Conservation (phyloP, 441 rosid species). For the Dalechampia spathulata region DNA sequence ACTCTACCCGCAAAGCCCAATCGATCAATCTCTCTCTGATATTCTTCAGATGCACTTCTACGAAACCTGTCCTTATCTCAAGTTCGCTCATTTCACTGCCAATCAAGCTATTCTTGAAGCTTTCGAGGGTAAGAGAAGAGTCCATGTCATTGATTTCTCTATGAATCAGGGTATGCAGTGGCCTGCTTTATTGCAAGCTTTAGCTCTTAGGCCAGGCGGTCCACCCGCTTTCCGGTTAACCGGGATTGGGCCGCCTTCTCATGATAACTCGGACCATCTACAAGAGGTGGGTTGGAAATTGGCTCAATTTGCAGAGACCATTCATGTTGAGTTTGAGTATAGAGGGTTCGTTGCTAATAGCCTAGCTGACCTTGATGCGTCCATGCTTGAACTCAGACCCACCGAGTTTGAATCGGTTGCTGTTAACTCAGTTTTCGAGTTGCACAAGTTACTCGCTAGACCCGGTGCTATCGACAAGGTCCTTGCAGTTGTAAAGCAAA, state of each 20-base stretch:
- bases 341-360: constrained; percentile 71
- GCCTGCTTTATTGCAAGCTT: constrained; percentile 80
- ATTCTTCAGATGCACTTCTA: constrained; percentile 84
- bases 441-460: constrained; percentile 57
- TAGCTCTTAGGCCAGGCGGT: constrained; percentile 72
- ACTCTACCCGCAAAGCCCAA: constrained; percentile 33
- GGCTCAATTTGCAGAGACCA: constrained; percentile 65
- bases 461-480: constrained; percentile 66
- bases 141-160: constrained; percentile 76
- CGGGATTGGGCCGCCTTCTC: constrained; percentile 69
- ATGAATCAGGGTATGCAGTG: constrained; percentile 83
- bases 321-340: constrained; percentile 67
- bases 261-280: constrained; percentile 51
- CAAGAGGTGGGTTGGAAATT: constrained; percentile 76
- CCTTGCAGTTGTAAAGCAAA: constrained; percentile 45
- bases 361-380: constrained; percentile 76
- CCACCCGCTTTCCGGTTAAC: constrained; percentile 75
- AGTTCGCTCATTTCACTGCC: constrained; percentile 90
- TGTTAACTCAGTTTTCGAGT: constrained; percentile 79
- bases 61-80: constrained; percentile 79
- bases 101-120: constrained; percentile 93
- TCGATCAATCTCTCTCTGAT: constrained; percentile 46
- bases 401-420: constrained; percentile 62
- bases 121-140: constrained; percentile 50
- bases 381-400: constrained; percentile 56